Base-by-base conservation (phyloP, 805 yeast genomes). In the Clavispora vitiphila region DNA sequence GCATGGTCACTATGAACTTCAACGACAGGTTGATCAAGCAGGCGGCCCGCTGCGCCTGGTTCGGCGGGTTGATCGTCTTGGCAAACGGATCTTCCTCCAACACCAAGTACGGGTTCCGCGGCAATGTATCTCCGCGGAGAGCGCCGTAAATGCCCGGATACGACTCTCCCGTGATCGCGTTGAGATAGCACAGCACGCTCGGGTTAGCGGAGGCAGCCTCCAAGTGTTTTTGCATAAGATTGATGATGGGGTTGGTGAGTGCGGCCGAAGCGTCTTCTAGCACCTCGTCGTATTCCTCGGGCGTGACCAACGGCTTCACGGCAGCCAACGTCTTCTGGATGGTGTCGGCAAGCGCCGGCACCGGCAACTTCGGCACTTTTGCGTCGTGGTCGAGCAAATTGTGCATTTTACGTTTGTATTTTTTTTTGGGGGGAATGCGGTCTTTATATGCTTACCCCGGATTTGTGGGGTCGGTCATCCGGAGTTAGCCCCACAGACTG, bases 101-200 rank as follows among this genome's bases (percentile, higher is more conserved):
- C 9, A 85, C 76, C 49, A 85, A 70, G 53, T 82, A 84, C 1
- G 95, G 95, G 56, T 84, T 85, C 46, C 91, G 67, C 5, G 95
- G 95, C 34, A 85, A 64, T 1, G 81, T 76, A 48, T 80, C 83
- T 16, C 85, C 84, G 38, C 80, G 68, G 22, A 79, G 64, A 41
- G 78, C 83, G 14, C 83, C 83, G 51, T 79, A 79, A 26, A 78
- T 75, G 10, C 80, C 80, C 0, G 85, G 77, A 26, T 80, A 72
- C 8, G 64, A 55, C 26, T 66, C 73, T 35, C 67, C 68, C 44
- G 76, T 72, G 34, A 77, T 68, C 9, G 73, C 71, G 50, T 80
- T 81, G 40, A 84, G 60, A 58, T 84, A 84, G 48, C 72, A 67
- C 2, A 61, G 35, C 16, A 61, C 62, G 19, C 74, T 67, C 5